Conservation (phyloP, 2,329 filamentous ascomycete genomes). For the Trematosphaeria pertusa region DNA sequence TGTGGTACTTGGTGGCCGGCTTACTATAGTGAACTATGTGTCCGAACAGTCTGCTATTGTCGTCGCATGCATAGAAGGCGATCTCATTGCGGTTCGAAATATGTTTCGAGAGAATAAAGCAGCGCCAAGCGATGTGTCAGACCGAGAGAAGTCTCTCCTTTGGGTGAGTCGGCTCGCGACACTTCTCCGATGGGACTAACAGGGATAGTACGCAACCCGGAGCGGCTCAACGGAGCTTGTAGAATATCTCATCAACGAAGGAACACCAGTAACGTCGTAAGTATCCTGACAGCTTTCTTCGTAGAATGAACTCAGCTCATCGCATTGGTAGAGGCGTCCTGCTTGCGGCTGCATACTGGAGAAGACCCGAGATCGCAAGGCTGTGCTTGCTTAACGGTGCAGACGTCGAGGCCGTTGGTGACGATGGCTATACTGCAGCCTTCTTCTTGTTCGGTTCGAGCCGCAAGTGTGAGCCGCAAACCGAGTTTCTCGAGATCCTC, state of each 20-base stretch:
- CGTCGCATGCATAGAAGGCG: slow-evolving; percentile 6
- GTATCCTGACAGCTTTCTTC: no score
- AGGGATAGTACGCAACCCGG: slow-evolving; percentile 1
- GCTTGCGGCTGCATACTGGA: slow-evolving; percentile 2
- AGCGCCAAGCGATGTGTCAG: slow-evolving; percentile 8
- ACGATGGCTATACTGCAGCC: slow-evolving; percentile 6
- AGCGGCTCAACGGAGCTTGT: slow-evolving; percentile 7
- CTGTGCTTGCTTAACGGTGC: slow-evolving; percentile 4
- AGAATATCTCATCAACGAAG: slow-evolving; percentile 3
- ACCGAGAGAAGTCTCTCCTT: background rate
- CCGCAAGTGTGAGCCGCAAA: background rate
- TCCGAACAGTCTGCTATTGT: slow-evolving; percentile 5
- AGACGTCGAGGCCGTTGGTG: slow-evolving; percentile 4
- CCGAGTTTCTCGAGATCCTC: slow-evolving; percentile 14
- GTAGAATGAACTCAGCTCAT: no score
- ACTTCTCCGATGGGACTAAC: no score
- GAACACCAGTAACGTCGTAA: slow-evolving; percentile 4
- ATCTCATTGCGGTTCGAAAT: slow-evolving; percentile 5
- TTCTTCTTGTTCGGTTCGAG: slow-evolving; percentile 2
- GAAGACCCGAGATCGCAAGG: slow-evolving; percentile 9
- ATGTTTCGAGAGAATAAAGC: slow-evolving; percentile 5
- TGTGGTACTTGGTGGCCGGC: background rate
- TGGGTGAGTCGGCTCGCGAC: no score
- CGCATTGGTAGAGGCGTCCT: no score
- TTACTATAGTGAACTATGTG: slow-evolving; percentile 5